Conservation (phyloP, 2,329 filamentous ascomycete genomes). For the Fusarium sp. region DNA sequence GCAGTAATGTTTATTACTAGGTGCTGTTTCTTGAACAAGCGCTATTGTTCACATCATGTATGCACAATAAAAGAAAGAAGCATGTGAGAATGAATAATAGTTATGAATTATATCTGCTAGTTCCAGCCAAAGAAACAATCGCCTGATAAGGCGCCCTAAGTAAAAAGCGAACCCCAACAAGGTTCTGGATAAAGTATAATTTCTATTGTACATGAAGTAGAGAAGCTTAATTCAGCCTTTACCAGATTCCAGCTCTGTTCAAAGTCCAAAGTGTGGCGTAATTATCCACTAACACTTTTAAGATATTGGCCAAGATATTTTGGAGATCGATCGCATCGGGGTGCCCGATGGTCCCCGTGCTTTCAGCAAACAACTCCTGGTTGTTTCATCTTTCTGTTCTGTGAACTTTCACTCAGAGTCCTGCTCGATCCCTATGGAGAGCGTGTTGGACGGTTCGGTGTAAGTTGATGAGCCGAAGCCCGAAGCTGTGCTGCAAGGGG, state of each 20-base stretch:
- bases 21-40: neutral
- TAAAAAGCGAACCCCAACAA: neutral
- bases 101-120: conserved; percentile 14
- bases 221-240: conserved; percentile 12
- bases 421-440: conserved; percentile 35
- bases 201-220: conserved; percentile 18
- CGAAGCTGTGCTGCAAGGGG: neutral
- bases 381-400: neutral
- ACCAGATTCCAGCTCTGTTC: conserved; percentile 11
- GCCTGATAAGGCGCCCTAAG: neutral
- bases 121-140: conserved; percentile 17
- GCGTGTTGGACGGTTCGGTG: conserved; percentile 25
- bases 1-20: neutral
- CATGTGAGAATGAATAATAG: conserved; percentile 8
- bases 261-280: conserved; percentile 22
- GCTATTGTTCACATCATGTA: neutral
- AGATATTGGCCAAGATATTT: conserved; percentile 8
- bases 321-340: conserved; percentile 4
- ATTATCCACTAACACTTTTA: conserved; percentile 14
- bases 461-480: conserved; percentile 14
- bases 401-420: conserved; percentile 13
- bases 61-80: neutral
- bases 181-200: conserved; percentile 31
- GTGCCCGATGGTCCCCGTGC: conserved; percentile 6
- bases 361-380: conserved; percentile 2